Evolutionary conservation across 2,329 filamentous ascomycete genomes (phyloP), one percentile per base, ranked within the genome.

Genomic region (Oidium heveae): DNA sequence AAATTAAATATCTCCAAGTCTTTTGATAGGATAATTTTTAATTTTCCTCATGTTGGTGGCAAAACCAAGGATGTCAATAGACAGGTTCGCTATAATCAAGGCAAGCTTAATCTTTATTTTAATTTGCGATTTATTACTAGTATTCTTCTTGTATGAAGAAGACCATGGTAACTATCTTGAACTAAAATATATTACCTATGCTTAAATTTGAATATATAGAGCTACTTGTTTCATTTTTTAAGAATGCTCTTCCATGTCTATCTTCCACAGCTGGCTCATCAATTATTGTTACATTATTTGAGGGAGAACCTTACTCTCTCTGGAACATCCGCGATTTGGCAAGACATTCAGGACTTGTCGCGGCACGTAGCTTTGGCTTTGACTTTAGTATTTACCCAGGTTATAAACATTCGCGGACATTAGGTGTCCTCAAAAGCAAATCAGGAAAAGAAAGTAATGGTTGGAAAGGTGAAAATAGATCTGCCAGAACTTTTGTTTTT

Each of bases 41-140:
- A 95, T 72, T 98, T 98, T 68, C 91, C 91, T 37, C 91, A 98
- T 70, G 84, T 93, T 3, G 91, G 91, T 59, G 91, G 91, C 49
- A 81, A 93, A 63, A 84, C 79, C 59, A 96, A 83, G 61, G 88
- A 96, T 69, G 83, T 95, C 55, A 95, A 95, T 70, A 75, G 91
- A 37, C 91, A 98, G 69, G 87, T 95, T 15, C 80, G 91, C 55
- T 79, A 85, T 66, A 96, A 98, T 69, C 88, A 94, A 68, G 68
- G 66, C 67, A 58, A 28, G 55, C 55, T 7, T 39, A 18, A 9
- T 39, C n/a, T 39, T 4, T 16, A 4, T 15, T 6, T 32, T 4
- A 28, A 28, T 28, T 28, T 28, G 24, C 7, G 24, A 28, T 28
- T 4, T 28, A 28, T 7, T 55, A 8, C 34, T 36, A 28, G 54